Base-by-base conservation (phyloP, 2,329 filamentous ascomycete species). In the Purpureocillium takamizusanense region DNA sequence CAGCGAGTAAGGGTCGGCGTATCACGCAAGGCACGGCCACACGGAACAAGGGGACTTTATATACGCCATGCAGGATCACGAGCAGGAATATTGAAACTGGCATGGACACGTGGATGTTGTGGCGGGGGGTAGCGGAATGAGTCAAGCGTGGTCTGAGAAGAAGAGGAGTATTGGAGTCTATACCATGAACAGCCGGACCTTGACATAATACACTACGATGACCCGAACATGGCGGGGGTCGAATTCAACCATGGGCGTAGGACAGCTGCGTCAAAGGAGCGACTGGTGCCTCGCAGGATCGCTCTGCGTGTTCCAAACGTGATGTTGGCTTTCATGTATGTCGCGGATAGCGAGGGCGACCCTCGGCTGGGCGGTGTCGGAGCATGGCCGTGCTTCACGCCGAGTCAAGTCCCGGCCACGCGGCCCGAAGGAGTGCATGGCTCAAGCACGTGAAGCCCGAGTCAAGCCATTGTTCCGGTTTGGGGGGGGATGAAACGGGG, bases 201-300 rank as follows among this genome's bases (percentile, higher is more conserved):
- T 49, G 46, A 59, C 50, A 57, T 61, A 61, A 61, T 61, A 60
- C 50, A 59, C 47, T 49, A 56, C 52, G 49, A 60, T 59, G 56
- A 56, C 53, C 47, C 45, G 57, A 55, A 40, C 17, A 21, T 40
- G 34, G 23, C n/a, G 18, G 17, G n/a, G n/a, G n/a, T n/a, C n/a
- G n/a, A n/a, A n/a, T n/a, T n/a, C n/a, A n/a, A n/a, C n/a, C n/a
- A n/a, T n/a, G n/a, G n/a, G n/a, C n/a, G n/a, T n/a, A n/a, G n/a
- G n/a, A n/a, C n/a, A n/a, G n/a, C n/a, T n/a, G n/a, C n/a, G n/a
- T n/a, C n/a, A n/a, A n/a, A n/a, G n/a, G n/a, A n/a, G n/a, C n/a
- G n/a, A n/a, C 16, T 32, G 23, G 27, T 27, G 18, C 18, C 17
- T 5, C 21, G 21, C 21, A 25, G 10, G 21, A 10, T n/a, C 21